Conservation (phyloP, 441 rosid species). For the Adansonia madagascariensis region DNA sequence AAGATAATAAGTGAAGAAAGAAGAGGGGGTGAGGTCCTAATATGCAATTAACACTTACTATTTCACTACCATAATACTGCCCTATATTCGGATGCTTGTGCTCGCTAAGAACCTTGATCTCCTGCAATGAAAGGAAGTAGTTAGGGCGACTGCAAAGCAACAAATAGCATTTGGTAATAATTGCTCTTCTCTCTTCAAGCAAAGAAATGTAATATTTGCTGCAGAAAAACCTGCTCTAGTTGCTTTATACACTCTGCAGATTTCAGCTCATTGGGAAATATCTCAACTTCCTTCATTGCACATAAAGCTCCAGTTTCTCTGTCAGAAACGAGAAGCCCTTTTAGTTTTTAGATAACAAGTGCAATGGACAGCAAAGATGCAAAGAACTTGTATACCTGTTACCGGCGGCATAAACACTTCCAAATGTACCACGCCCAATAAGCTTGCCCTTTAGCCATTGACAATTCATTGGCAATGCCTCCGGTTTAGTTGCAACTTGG, state of each 20-base stretch:
- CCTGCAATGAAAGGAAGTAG: constrained; percentile 52
- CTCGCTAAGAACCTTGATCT: constrained; percentile 85
- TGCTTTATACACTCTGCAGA: constrained; percentile 78
- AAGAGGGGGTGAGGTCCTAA: constrained; percentile 17
- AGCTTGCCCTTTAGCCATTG: constrained; percentile 92
- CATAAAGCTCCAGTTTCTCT: constrained; percentile 94
- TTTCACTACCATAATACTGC: constrained; percentile 97
- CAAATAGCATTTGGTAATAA: background rate
- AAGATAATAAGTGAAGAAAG: background rate
- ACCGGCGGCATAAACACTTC: constrained; percentile 89
- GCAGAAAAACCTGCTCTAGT: constrained; percentile 69
- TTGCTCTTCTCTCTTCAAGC: background rate
- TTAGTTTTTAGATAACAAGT: constrained; percentile 28
- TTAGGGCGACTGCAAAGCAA: constrained; percentile 14
- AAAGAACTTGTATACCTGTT: constrained; percentile 53
- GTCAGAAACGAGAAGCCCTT: constrained; percentile 31
- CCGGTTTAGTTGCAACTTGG: constrained; percentile 51
- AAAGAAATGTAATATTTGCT: constrained; percentile 17
- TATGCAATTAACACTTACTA: constrained; percentile 55
- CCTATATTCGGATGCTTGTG: constrained; percentile 94
- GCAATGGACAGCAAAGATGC: constrained; percentile 16
- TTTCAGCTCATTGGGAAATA: constrained; percentile 87
- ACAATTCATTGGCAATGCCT: constrained; percentile 50
- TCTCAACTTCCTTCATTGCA: constrained; percentile 94
- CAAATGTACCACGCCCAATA: constrained; percentile 95